These are phyloP conservation scores for Colletotrichum gloeosporioides DNA, from an alignment of 2,329 filamentous ascomycete genomes.

Conservation along the genomic window DNA sequence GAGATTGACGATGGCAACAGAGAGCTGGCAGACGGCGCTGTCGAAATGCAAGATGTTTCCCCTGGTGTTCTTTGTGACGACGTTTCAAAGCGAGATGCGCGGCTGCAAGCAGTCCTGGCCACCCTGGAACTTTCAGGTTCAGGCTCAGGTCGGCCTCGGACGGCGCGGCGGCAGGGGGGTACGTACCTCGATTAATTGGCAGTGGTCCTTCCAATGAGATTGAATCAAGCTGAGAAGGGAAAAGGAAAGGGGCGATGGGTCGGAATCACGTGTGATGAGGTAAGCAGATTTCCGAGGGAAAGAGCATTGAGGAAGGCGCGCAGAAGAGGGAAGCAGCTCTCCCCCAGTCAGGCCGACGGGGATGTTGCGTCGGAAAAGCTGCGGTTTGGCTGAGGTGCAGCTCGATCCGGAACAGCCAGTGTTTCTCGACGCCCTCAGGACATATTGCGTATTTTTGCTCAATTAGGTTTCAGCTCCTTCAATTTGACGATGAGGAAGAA, in stretches of 20 bases:
- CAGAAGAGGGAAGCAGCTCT: not conserved
- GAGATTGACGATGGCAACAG: not conserved
- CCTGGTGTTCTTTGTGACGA: conserved; percentile 14
- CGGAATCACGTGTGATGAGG: not conserved
- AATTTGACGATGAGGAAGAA: no score
- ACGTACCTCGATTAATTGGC: conserved; percentile 4
- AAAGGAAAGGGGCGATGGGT: not conserved
- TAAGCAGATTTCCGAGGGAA: no score
- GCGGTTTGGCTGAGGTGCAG: not conserved
- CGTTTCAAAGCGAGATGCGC: conserved; percentile 19
- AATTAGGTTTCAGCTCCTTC: not conserved
- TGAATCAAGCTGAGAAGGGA: not conserved
- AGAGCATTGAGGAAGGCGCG: not conserved
- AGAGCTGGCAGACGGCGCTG: not conserved
- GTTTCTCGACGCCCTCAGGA: not conserved
- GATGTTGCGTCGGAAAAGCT: not conserved
- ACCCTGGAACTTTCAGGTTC: conserved; percentile 22
- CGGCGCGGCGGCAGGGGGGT: conserved; percentile 13
- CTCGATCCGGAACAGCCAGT: not conserved
- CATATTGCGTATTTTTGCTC: not conserved
- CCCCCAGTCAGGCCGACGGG: not conserved
- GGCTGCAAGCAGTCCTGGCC: conserved; percentile 11
- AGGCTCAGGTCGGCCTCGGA: conserved; percentile 15
- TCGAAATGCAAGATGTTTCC: not conserved
- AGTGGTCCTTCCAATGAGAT: not conserved